Evolutionary conservation across 768 basidiomycete species (phyloP), one percentile per base, ranked within the genome.

Genomic region (Pholiota molesta): DNA sequence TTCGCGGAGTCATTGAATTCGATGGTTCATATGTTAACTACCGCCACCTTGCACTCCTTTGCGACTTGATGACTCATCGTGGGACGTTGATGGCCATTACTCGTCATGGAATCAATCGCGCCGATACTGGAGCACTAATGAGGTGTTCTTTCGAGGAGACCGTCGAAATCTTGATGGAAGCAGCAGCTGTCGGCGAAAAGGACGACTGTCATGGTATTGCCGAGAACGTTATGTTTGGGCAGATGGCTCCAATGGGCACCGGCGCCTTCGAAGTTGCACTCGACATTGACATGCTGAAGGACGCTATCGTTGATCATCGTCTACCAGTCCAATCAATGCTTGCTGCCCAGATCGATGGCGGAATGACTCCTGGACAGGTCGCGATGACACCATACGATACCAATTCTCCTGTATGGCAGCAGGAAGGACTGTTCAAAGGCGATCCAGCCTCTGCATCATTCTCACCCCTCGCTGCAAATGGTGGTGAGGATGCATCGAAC

Each of bases 11-110:
- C 73, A 97, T 99, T 77, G 96, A 98, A 77, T 98, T 99, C 79
- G 97, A 98, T 71, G 97, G 97, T 82, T 98, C 97, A 17, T 97
- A 98, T 70, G 97, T 99, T 82, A 99, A 99, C 77, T 99, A 96
- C 76, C 88, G 97, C 58, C 97, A 99, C 76, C 83, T 99, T 53
- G 93, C 95, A 1, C 81, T 99, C n/a, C 86, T 99, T 28, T 96
- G 95, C 76, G 97, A 99, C 74, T 81, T 99, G 58, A 99, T 99
- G 97, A 99, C 96, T 11, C 94, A 97, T 70, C 92, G 94, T 45
- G 97, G 97, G 28, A 73, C 84, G 2, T 83, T 99, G 53, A 99
- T 98, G 96, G 94, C 96, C 4, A 99, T 99, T 77, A 99, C 97
- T 57, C 95, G 97, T 40, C 97, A 99, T 71, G 97, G 97, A 74